Evolutionary conservation across 1,284 basidiomycete genomes (phyloP).

Genomic region (Cutaneotrichosporon spelunceum): DNA sequence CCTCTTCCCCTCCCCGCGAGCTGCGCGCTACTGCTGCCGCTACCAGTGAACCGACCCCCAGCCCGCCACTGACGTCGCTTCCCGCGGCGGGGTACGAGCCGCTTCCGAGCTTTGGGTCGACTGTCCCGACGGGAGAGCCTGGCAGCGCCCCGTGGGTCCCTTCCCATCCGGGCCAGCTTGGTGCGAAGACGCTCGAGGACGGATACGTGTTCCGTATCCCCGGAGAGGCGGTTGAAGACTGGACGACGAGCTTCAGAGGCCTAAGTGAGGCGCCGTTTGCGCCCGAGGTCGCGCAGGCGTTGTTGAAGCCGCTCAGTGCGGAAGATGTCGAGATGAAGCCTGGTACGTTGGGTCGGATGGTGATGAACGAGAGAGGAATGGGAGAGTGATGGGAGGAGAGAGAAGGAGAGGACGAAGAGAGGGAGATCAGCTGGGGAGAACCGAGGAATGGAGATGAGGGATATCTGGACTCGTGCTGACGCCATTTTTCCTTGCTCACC

Average conservation of each 20-base stretch:
- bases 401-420: not conserved
- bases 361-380: not conserved
- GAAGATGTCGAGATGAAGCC: slow-evolving; percentile 26
- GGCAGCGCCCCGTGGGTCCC: not conserved
- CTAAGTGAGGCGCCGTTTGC: slow-evolving; percentile 75
- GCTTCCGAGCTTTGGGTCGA: slow-evolving; percentile 12
- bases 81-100: slow-evolving; percentile 26
- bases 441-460: not conserved
- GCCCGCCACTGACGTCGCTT: slow-evolving; percentile 24
- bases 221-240: slow-evolving; percentile 56
- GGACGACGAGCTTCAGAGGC: slow-evolving; percentile 84
- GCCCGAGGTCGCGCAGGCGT: slow-evolving; percentile 67
- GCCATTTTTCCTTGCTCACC: not conserved
- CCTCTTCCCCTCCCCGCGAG: not conserved
- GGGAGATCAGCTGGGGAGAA: no score
- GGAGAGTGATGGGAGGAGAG: not conserved
- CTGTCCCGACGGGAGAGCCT: not conserved
- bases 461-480: not conserved
- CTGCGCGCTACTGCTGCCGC: not conserved
- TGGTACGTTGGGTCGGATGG: slow-evolving; percentile 4
- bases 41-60: slow-evolving; percentile 5
- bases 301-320: slow-evolving; percentile 72
- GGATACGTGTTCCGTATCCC: slow-evolving; percentile 14
- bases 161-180: slow-evolving; percentile 2
- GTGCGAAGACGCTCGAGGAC: slow-evolving; percentile 8